Evolutionary conservation across 257 asterid species (phyloP), one percentile per base, ranked within the genome.

Genomic region (Anisodus tanguticus): DNA sequence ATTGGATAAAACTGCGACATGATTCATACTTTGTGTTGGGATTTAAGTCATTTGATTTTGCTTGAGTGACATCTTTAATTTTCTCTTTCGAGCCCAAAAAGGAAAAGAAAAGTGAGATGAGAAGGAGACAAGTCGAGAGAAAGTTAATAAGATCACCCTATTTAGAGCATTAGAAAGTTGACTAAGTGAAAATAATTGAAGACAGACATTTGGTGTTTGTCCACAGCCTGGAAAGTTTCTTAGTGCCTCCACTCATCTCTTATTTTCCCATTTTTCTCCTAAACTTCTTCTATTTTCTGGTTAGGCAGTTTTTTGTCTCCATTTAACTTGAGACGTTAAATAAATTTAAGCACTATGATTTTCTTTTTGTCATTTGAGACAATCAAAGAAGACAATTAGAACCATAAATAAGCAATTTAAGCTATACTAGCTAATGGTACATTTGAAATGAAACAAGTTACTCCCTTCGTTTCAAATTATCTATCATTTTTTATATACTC

Each of bases 111-210:
- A 49, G 43, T 19, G 43, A 74, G 58, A 74, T 74, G 62, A 22
- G 80, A 72, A 72, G 59, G 62, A 51, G 63, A 76, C 43, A 26
- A 26, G 60, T 74, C 19, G 43, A 74, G 45, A 19, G 19, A 22
- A 22, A 51, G 63, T 26, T 51, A 19, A 51, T 12, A 22, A 51
- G 60, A 76, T 45, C 81, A 49, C 47, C 19, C 19, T 5, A 76
- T 22, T 51, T 76, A 49, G 63, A 76, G 81, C 45, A 51, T 76
- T 22, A 76, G 63, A 51, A 76, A 51, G 51, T 22, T 76, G 12
- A 47, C 49, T 62, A 74, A 74, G 45, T 74, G 62, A 74, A 51
- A 76, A 51, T 76, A 22, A 22, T 74, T 76, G 81, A 76, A 51
- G 47, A 51, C 13, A 51, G 63, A 51, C 8, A 51, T 22, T 76